phyloP scores from a whole-genome alignment of 208 protist species.

The Trypanosoma mega region DNA sequence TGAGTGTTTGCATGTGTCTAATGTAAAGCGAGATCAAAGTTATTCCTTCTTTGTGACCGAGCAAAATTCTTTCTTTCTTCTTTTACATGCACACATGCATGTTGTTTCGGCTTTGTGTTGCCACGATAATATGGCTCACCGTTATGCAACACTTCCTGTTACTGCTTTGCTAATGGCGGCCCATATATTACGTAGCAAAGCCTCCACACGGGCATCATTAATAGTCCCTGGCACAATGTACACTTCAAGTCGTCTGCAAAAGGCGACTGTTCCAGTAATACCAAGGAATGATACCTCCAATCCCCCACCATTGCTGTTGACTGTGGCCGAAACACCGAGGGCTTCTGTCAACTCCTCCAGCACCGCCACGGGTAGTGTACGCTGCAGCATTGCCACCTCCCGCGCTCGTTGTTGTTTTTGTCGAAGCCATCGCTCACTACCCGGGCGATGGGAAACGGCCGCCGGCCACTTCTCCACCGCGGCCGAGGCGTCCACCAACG shows the following conservation, averaged over 20 bases:
- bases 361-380: conserved; percentile 48
- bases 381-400: conserved; percentile 38
- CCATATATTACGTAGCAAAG: conserved; percentile 55
- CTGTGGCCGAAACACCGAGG: not conserved
- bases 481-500: conserved; percentile 28
- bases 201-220: conserved; percentile 31
- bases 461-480: conserved; percentile 19
- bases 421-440: conserved; percentile 14
- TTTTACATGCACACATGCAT: no score
- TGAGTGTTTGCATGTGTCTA: no score
- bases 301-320: conserved; percentile 4
- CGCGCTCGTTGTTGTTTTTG: conserved; percentile 1
- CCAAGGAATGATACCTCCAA: conserved; percentile 55
- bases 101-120: no score
- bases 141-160: not conserved
- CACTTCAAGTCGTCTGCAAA: conserved; percentile 55
- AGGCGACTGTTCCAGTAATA: conserved; percentile 56
- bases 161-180: conserved; percentile 27
- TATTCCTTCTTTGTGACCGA: no score
- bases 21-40: no score
- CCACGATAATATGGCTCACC: no score
- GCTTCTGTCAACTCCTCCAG: conserved; percentile 35
- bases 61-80: no score
- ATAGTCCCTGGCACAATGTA: conserved; percentile 48
- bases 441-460: conserved; percentile 19